Evolutionary conservation across 768 basidiomycete species (phyloP).

Genomic region (Auriscalpium orientale): DNA sequence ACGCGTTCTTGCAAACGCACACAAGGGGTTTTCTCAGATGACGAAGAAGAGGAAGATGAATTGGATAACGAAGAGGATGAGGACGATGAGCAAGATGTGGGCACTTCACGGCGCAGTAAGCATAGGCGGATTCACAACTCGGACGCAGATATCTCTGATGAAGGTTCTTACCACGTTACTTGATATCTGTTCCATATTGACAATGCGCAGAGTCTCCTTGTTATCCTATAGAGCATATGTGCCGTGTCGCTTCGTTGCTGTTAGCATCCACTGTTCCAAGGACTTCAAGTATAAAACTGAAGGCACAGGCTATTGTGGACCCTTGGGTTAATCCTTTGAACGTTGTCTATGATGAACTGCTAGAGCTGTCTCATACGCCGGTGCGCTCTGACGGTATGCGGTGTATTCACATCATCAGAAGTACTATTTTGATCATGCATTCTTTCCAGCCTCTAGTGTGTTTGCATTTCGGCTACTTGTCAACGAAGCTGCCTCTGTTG

Average conservation of each 20-base stretch:
- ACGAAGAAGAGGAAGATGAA: no score
- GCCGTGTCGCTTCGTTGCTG: not conserved
- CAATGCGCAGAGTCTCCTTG: not conserved
- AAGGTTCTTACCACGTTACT: not conserved
- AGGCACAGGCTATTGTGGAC: not conserved
- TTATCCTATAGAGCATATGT: not conserved
- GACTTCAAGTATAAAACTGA: not conserved
- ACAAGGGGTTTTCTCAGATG: no score
- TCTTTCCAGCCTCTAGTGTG: not conserved
- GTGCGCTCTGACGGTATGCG: not conserved
- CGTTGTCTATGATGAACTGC: not conserved
- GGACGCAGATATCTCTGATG: not conserved
- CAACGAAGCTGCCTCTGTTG: not conserved
- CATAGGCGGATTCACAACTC: not conserved
- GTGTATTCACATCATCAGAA: not conserved
- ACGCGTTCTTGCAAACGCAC: no score
- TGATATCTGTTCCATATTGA: not conserved
- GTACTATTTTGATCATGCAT: not conserved
- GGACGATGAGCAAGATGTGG: no score
- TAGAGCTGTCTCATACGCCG: not conserved
- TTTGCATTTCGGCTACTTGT: not conserved
- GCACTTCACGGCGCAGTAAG: no score
- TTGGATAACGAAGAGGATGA: no score
- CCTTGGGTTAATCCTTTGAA: not conserved
- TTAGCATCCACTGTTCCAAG: not conserved